Evolutionary conservation across 2,329 filamentous ascomycete species (phyloP).

Genomic region (Apiospora hydei): DNA sequence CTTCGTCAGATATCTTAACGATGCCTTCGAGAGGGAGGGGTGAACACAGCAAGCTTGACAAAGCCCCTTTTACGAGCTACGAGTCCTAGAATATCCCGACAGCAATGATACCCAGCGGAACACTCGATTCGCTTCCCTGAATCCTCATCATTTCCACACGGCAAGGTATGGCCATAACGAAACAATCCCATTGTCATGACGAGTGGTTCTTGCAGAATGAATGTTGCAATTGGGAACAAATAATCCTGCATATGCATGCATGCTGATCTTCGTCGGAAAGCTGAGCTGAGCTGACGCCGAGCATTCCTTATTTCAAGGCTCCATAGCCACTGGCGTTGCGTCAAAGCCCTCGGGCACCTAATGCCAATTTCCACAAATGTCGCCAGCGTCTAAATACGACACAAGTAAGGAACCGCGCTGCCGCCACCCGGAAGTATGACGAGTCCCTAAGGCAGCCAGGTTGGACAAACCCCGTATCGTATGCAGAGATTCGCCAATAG

Average conservation of each 20-base stretch:
- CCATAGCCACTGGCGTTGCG: background rate
- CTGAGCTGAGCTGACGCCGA: background rate
- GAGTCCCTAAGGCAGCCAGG: background rate
- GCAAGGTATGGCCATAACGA: background rate
- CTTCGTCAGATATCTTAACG: constrained; percentile 73
- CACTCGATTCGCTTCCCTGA: background rate
- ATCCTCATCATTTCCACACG: background rate
- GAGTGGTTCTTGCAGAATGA: background rate
- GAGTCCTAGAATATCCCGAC: background rate
- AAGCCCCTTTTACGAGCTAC: background rate
- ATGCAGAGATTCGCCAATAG: background rate
- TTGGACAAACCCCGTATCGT: background rate
- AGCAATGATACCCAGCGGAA: constrained; percentile 8
- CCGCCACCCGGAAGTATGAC: background rate
- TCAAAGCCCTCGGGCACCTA: background rate
- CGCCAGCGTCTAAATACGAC: background rate
- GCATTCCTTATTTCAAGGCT: background rate
- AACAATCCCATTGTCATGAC: background rate
- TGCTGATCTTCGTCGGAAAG: background rate
- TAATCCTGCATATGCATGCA: background rate
- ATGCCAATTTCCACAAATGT: constrained; percentile 5
- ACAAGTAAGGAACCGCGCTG: background rate
- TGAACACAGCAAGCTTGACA: constrained; percentile 38
- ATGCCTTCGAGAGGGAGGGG: constrained; percentile 66
- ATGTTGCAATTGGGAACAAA: background rate